Evolutionary conservation across 441 rosid species (phyloP), one percentile per base, ranked within the genome.

Genomic region (Euphorbia corollata): DNA sequence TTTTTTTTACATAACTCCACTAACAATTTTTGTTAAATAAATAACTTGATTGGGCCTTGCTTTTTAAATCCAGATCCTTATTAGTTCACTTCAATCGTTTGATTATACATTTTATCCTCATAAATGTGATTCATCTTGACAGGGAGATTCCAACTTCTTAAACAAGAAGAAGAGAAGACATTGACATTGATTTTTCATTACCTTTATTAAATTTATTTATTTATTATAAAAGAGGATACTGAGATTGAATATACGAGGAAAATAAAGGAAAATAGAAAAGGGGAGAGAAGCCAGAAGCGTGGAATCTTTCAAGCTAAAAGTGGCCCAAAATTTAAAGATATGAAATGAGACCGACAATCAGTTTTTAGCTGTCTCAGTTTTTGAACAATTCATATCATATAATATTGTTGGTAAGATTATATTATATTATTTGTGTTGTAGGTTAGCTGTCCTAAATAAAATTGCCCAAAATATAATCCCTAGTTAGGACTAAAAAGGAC

Each of bases 401-500:
- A n/a, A 64, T 68, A 68, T 15, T 10, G 47, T 57, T 39, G 8
- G 45, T 7, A 39, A 39, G 16, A 45, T 10, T 16, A 48, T 48
- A 48, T 48, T 48, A 48, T 15, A 48, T 2, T 48, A 48, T 15
- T 66, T 59, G 61, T 47, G 36, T 65, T 65, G 79, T 59, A 59
- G 59, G 54, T 64, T 70, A 67, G 71, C 53, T 64, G 64, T 71
- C 72, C 68, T 30, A 38, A 54, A 71, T 69, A 12, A 7, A 13
- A 11, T 27, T 34, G 12, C 7, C 41, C 32, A 23, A 12, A 13
- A 54, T 16, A 54, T 54, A 54, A 54, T 20, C 27, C 55, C 16
- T 64, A 24, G 74, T 74, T 80, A 75, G 75, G 78, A 86, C 77
- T 80, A 71, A 86, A 89, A 85, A 64, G 84, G 90, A 82, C 85